phyloP scores from a whole-genome alignment of 768 basidiomycete genomes.

The Termitomyces sp. region DNA sequence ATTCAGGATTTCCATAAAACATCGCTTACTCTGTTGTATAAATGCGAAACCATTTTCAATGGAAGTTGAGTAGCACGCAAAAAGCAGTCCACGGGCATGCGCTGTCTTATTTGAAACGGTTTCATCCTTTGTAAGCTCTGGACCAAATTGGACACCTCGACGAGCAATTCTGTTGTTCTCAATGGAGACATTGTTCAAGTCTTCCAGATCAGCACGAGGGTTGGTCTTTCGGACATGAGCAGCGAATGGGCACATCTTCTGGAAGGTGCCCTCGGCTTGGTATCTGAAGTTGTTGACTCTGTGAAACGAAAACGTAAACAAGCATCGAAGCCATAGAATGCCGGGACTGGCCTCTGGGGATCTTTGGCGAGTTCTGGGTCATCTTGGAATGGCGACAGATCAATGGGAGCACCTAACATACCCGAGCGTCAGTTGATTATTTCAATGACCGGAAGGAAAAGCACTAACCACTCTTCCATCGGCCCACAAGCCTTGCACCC shows the following conservation, averaged over 20 bases:
- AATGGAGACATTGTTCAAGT: conserved; percentile 15
- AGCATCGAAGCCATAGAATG: background rate
- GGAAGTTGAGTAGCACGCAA: conserved; percentile 38
- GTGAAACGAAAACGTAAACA: background rate
- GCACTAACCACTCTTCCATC: conserved; percentile 49
- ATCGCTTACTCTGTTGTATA: conserved; percentile 31
- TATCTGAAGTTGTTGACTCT: conserved; percentile 43
- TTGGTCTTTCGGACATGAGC: conserved; percentile 43
- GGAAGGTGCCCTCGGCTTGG: conserved; percentile 25
- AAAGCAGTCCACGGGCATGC: conserved; percentile 45
- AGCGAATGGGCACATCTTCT: conserved; percentile 42
- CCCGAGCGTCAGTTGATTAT: background rate
- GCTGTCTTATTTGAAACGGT: conserved; percentile 28
- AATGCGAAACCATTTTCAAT: conserved; percentile 37
- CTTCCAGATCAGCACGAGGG: conserved; percentile 40
- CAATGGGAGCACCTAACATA: conserved; percentile 38
- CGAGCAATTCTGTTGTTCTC: conserved; percentile 37
- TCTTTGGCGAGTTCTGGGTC: conserved; percentile 31
- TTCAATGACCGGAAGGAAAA: background rate
- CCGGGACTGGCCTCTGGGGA: conserved; percentile 23
- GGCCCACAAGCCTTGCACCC: conserved; percentile 47
- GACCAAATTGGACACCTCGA: conserved; percentile 47
- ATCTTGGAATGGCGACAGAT: conserved; percentile 37
- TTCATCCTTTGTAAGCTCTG: conserved; percentile 41
- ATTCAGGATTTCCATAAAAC: background rate